Evolutionary conservation across 805 yeast genomes (phyloP), one percentile per base, ranked within the genome.

Genomic region (Wickerhamiella kurtzmanii): DNA sequence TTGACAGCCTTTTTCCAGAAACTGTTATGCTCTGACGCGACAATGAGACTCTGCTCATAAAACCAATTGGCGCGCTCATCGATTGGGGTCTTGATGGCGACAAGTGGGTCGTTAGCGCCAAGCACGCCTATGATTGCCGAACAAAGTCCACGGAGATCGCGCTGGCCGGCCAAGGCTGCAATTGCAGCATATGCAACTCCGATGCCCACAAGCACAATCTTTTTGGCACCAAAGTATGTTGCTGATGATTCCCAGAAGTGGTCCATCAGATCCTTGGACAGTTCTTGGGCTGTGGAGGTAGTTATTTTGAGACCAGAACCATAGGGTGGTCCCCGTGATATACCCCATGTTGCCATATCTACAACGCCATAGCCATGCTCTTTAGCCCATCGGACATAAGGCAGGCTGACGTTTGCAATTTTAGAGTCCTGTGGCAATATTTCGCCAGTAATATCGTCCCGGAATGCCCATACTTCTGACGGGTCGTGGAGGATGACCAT

Each of bases 31-130:
- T 71, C 66, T 44, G 85, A 72, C 2, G 96, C 77, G 63, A 87
- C 88, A 0, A 89, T 75, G 22, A 89, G 73, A 1, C 96, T 85
- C 57, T 84, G 82, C 53, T 79, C 78, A 66, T 78, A 87, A 64
- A 79, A 92, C 96, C 96, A 88, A 59, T 88, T 96, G 16, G 83
- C 75, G 66, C 88, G 74, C 6, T 82, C 76, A 63, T 92, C 97
- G 62, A 89, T 97, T 57, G 87, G 77, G 20, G 85, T 73, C 3
- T 96, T 88, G 3, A 85, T 85, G 41, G 89, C 72, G 2, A 94
- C 79, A 53, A 83, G 76, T 56, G 89, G 67, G n/a, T 74, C 71
- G 2, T 79, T 73, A 43, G 80, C 73, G 52, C 81, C 86, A 25
- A 82, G 68, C 59, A 79, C 85, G 48, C 76, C 77, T 21, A 82